Evolutionary conservation across 495 filamentous ascomycete genomes (phyloP).

Genomic region (Xylaria grammica): DNA sequence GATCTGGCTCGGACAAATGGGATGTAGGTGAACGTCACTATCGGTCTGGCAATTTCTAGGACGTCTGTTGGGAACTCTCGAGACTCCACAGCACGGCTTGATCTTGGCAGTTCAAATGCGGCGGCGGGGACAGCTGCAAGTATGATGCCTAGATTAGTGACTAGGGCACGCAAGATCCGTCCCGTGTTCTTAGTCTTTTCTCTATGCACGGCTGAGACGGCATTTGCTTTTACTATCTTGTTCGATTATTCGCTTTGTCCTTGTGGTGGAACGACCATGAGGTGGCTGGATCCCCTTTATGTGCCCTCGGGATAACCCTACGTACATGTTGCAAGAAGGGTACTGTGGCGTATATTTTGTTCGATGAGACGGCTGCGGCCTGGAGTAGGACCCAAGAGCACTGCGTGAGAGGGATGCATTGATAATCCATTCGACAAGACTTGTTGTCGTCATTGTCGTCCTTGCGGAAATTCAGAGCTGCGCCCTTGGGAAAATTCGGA

Average conservation of each 20-base stretch:
- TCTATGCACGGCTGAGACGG: slow-evolving; percentile 54
- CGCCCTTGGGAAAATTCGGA: slow-evolving; percentile 39
- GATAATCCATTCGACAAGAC: slow-evolving; percentile 34
- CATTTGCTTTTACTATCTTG: slow-evolving; percentile 45
- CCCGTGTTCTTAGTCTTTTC: slow-evolving; percentile 49
- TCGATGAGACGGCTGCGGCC: slow-evolving; percentile 34
- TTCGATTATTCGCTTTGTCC: slow-evolving; percentile 45
- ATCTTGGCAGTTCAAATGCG: slow-evolving; percentile 19
- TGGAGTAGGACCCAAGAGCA: slow-evolving; percentile 25
- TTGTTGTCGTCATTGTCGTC: slow-evolving; percentile 24
- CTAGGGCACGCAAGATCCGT: slow-evolving; percentile 20
- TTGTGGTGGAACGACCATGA: slow-evolving; percentile 48
- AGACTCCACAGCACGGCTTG: slow-evolving; percentile 19
- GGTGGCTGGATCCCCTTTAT: slow-evolving; percentile 39
- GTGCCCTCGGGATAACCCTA: slow-evolving; percentile 39
- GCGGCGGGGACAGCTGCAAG: slow-evolving; percentile 24
- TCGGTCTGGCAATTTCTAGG: slow-evolving; percentile 20
- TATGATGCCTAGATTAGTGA: slow-evolving; percentile 30
- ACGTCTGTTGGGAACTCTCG: slow-evolving; percentile 18
- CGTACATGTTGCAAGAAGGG: slow-evolving; percentile 38
- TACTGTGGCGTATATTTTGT: slow-evolving; percentile 49
- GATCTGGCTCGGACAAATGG: slow-evolving; percentile 13
- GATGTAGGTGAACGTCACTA: slow-evolving; percentile 22
- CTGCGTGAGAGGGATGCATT: slow-evolving; percentile 34
- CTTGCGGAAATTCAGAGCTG: slow-evolving; percentile 34